Evolutionary conservation across 2,329 filamentous ascomycete genomes (phyloP), one percentile per base, ranked within the genome.

Genomic region (Periconia sp.): DNA sequence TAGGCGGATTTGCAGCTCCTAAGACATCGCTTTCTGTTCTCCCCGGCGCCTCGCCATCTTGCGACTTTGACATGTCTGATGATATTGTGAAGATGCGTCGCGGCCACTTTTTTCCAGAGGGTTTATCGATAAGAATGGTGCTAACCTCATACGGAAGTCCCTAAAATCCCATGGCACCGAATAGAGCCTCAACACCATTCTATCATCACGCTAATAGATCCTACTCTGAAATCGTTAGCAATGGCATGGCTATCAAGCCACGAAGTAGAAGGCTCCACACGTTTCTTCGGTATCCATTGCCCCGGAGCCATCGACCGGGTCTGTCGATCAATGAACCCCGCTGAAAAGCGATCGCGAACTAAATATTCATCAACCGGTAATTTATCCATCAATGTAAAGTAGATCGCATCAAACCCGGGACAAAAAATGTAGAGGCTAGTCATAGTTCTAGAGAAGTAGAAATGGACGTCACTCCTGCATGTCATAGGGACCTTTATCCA

Each of bases 41-140:
- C 13, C 25, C 12, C 15, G 17, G 21, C 24, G 22, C 3, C 5
- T 30, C 21, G n/a, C 25, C 34, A 18, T 11, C 7, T n/a, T 34
- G 25, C 10, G 16, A 16, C 31, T 43, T 46, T 17, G 46, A 42
- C 46, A 50, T 50, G 31, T 17, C 25, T 24, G 34, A 16, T 17
- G 18, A 33, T 33, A 24, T 33, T 24, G 18, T 15, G 28, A 23
- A 7, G 18, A 34, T 13, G 19, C 22, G 10, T 18, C n/a, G 21
- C 25, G 36, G 36, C 13, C 31, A 51, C 58, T 48, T 51, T 62
- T 63, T 63, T 57, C 40, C 45, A 35, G 49, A 17, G 22, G 34
- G 25, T 21, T 56, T 58, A 62, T 63, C 60, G 60, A 59, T 63
- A 63, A 54, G 31, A n/a, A 5, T 2, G 11, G 13, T 28, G 13